A percentile compares a stretch with the other conserved stretches of the same genome.
Conservation (phyloP, 2,329 filamentous ascomycete genomes). For the Cytospora leucostoma region DNA sequence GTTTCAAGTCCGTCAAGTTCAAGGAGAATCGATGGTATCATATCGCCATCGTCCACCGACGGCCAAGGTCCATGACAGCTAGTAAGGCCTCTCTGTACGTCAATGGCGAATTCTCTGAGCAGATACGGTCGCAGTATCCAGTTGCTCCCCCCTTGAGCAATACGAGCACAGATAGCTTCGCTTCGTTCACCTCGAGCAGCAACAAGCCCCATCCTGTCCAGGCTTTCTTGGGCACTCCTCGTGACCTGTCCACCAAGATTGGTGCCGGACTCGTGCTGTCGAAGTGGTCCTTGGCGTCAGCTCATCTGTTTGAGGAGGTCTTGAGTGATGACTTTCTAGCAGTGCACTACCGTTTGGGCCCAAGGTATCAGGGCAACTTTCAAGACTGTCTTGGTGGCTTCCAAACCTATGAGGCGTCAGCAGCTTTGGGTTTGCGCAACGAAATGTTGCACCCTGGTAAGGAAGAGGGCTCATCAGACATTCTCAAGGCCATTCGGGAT, state of each 20-base stretch:
- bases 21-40: constrained; percentile 86
- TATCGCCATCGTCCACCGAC: constrained; percentile 81
- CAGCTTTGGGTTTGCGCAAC: constrained; percentile 85
- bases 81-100: constrained; percentile 88
- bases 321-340: constrained; percentile 90
- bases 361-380: constrained; percentile 92
- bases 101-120: constrained; percentile 90
- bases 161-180: constrained; percentile 66
- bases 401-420: constrained; percentile 93
- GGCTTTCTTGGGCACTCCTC: constrained; percentile 89
- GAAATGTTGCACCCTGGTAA: constrained; percentile 87
- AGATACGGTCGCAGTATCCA: constrained; percentile 87
- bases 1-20: constrained; percentile 85
- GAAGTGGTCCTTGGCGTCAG: constrained; percentile 86
- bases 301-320: constrained; percentile 83
- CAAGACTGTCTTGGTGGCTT: constrained; percentile 95
- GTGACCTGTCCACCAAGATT: constrained; percentile 76
- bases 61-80: constrained; percentile 71
- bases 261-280: constrained; percentile 74
- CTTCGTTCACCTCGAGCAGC: constrained; percentile 63
- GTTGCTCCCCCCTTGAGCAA: constrained; percentile 67
- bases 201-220: constrained; percentile 72
- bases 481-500: constrained; percentile 81
- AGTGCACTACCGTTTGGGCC: constrained; percentile 86
- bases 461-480: constrained; percentile 90